Evolutionary conservation across 345 rosid genomes (phyloP).

Genomic region (Boechera retrofracta): DNA sequence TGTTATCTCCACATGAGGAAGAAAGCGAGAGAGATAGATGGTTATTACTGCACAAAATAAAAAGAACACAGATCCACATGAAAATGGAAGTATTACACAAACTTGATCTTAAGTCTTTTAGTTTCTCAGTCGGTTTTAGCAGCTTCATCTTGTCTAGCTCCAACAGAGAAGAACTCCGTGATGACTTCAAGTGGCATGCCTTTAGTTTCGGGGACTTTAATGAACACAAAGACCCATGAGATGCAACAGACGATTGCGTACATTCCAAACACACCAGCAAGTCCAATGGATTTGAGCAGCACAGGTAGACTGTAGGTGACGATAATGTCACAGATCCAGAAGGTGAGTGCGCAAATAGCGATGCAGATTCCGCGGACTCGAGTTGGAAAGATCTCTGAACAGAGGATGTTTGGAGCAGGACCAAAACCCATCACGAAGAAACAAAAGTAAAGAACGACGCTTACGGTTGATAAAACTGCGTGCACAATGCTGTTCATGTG

Average conservation of each 20-base stretch:
- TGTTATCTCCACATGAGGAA: not conserved
- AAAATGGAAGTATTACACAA: conserved; percentile 37
- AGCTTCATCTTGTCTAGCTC: conserved; percentile 72
- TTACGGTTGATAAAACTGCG: conserved; percentile 70
- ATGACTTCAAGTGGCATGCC: conserved; percentile 99
- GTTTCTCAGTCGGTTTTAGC: conserved; percentile 54
- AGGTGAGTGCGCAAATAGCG: conserved; percentile 83
- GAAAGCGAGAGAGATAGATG: conserved; percentile 17
- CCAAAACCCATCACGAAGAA: conserved; percentile 99
- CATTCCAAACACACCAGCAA: conserved; percentile 84
- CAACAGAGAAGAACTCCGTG: conserved; percentile 83
- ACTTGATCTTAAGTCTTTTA: conserved; percentile 11
- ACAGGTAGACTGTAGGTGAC: conserved; percentile 88
- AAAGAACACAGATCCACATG: conserved; percentile 43
- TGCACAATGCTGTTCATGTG: conserved; percentile 57
- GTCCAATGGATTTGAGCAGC: conserved; percentile 76
- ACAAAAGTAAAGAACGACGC: conserved; percentile 80
- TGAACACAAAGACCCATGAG: conserved; percentile 72
- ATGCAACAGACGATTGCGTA: conserved; percentile 73
- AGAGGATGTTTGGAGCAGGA: conserved; percentile 91
- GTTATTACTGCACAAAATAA: conserved; percentile 47
- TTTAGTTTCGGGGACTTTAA: conserved; percentile 91
- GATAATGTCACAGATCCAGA: conserved; percentile 80
- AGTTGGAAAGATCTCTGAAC: conserved; percentile 96
- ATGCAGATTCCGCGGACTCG: conserved; percentile 91